Conservation (phyloP, 2,329 filamentous ascomycete species). For the Blastomyces silverae region DNA sequence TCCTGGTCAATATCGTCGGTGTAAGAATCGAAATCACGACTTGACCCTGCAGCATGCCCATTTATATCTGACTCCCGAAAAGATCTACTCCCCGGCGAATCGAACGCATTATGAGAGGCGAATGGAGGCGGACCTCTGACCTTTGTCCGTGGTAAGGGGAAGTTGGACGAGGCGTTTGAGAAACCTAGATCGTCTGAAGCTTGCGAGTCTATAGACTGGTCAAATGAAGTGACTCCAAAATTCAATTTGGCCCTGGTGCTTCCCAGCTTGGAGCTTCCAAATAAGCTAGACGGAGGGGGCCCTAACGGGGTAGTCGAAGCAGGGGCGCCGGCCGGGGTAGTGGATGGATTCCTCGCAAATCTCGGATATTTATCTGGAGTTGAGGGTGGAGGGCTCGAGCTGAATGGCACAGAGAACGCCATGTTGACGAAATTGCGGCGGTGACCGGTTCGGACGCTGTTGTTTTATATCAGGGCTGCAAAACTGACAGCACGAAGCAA, state of each 20-base stretch:
- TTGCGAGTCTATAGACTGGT: slow-evolving; percentile 33
- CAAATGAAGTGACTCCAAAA: slow-evolving; percentile 37
- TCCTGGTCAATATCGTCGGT: slow-evolving; percentile 6
- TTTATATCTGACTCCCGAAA: slow-evolving; percentile 11
- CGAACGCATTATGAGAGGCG: slow-evolving; percentile 21
- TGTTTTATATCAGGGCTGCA: neutral
- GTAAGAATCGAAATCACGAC: slow-evolving; percentile 5
- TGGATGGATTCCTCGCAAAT: slow-evolving; percentile 44
- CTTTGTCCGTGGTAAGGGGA: slow-evolving; percentile 26
- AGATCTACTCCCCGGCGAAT: slow-evolving; percentile 20
- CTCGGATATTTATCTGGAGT: slow-evolving; percentile 37
- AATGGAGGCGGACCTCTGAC: slow-evolving; percentile 11
- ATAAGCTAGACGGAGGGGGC: slow-evolving; percentile 44
- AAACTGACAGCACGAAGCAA: neutral
- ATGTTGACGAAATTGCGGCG: slow-evolving; percentile 24
- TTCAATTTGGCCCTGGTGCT: slow-evolving; percentile 29
- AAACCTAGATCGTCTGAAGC: slow-evolving; percentile 35
- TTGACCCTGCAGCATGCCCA: neutral
- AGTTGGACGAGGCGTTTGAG: slow-evolving; percentile 33
- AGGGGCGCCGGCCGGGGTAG: slow-evolving; percentile 50
- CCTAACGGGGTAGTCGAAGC: slow-evolving; percentile 53
- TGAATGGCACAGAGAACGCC: slow-evolving; percentile 34
- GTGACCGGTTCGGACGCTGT: neutral
- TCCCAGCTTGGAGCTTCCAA: slow-evolving; percentile 47
- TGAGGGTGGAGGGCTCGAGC: slow-evolving; percentile 32